Evolutionary conservation across 2,329 filamentous ascomycete genomes (phyloP), one percentile per base, ranked within the genome.

Genomic region (Fusarium mexicanum): DNA sequence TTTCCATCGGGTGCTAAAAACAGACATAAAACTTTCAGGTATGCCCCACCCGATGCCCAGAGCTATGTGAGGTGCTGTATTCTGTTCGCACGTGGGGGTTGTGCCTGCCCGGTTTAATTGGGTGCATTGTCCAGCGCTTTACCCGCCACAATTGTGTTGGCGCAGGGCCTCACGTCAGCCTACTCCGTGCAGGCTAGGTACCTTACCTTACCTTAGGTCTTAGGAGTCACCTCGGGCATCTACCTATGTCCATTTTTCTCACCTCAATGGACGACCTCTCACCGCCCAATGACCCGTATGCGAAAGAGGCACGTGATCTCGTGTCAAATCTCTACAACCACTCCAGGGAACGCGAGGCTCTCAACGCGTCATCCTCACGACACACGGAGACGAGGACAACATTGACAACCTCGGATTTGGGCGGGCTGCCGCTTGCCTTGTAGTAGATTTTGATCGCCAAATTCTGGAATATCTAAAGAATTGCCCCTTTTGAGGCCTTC

Each of bases 161-260:
- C 17, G 43, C 67, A 70, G 35, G 61, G 37, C 74, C 74, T 76
- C 74, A 76, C 74, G 70, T 76, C 75, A 76, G 75, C 74, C 46
- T 54, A 51, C 33, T 35, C 33, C 14, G 33, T 35, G 14, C 33
- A 14, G 31, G 29, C 29, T 29, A 6, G 29, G 29, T 35, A 35
- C 33, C 33, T 35, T 35, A 16, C 33, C 33, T 35, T 35, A 35
- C 33, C 31, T 33, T 31, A 31, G 29, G 29, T 31, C 29, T 31
- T 38, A 65, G 29, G 33, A 55, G 41, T 41, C 41, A 44, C 61
- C 46, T 58, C 13, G n/a, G 18, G 54, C 47, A 33, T 47, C 18
- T 24, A 33, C 29, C 18, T 24, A 29, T 48, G 54, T 44, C n/a
- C 31, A 14, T 33, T 57, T 33, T 14, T 41, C 40, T 60, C 35